These are phyloP conservation scores for Alnus glutinosa DNA, from an alignment of 306 rosid genomes.

Conservation along the genomic window DNA sequence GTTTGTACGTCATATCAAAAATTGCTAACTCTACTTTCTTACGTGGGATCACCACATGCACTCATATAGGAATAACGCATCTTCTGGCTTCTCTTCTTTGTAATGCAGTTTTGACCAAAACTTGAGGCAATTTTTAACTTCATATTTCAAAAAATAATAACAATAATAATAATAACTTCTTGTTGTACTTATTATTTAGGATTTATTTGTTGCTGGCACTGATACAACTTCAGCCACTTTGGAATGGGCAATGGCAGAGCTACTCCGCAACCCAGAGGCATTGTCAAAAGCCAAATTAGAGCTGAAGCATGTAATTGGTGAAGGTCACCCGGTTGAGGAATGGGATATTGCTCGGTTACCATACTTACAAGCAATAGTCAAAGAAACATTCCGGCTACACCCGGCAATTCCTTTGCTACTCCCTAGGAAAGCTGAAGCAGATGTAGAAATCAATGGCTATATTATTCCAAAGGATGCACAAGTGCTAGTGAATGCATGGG, in stretches of 20 bases:
- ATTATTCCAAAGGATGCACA: constrained; percentile 49
- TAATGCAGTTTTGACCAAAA: too few species aligned
- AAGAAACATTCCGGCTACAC: constrained; percentile 51
- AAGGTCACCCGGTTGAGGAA: constrained; percentile 49
- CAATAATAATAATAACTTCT: not conserved
- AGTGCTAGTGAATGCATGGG: constrained; percentile 51
- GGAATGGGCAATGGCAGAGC: constrained; percentile 66
- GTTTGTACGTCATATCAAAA: too few species aligned
- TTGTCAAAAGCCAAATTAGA: constrained; percentile 46
- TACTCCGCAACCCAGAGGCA: constrained; percentile 41
- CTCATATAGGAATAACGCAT: too few species aligned
- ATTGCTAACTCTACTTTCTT: too few species aligned
- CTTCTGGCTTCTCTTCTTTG: too few species aligned
- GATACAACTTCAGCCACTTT: constrained; percentile 49
- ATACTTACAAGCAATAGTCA: constrained; percentile 55
- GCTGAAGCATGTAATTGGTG: constrained; percentile 39
- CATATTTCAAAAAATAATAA: too few species aligned
- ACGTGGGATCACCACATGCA: too few species aligned
- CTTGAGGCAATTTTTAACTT: too few species aligned
- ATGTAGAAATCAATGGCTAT: constrained; percentile 44
- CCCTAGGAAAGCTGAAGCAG: constrained; percentile 47
- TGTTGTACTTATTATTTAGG: constrained; percentile 24
- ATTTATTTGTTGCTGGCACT: constrained; percentile 52
- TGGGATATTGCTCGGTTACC: constrained; percentile 42
- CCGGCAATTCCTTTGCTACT: constrained; percentile 47